Evolutionary conservation across 2,329 filamentous ascomycete genomes (phyloP).

Genomic region (Neonectria punicea): DNA sequence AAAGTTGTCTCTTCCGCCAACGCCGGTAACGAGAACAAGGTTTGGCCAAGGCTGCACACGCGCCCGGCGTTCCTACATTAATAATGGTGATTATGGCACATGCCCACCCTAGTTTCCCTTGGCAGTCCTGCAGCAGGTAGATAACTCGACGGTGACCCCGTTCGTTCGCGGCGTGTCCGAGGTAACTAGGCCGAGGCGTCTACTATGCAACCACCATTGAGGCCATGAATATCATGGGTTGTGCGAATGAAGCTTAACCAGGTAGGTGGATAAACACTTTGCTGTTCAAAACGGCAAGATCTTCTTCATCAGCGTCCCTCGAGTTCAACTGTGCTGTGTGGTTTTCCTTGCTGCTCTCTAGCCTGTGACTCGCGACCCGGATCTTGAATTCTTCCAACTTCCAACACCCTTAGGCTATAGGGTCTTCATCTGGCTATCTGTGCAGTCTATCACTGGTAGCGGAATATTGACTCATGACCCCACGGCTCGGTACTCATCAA

Average conservation of each 20-base stretch:
- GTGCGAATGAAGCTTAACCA: not conserved
- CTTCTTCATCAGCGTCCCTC: conserved; percentile 6
- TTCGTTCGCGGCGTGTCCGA: not conserved
- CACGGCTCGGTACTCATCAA: not conserved
- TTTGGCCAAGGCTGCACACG: not conserved
- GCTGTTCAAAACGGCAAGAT: not conserved
- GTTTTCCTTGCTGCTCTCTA: conserved; percentile 1
- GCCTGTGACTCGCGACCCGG: conserved; percentile 1
- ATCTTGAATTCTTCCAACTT: conserved; percentile 11
- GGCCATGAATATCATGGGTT: not conserved
- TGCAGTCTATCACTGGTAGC: not conserved
- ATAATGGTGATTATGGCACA: not conserved
- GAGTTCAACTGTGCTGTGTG: not conserved
- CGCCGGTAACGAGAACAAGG: not conserved
- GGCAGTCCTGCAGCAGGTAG: not conserved
- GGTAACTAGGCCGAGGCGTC: not conserved
- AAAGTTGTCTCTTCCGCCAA: not conserved
- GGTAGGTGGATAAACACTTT: not conserved
- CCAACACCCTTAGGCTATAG: not conserved
- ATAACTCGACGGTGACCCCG: not conserved
- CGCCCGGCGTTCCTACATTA: not conserved
- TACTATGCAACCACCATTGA: not conserved
- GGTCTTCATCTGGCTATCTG: conserved; percentile 1
- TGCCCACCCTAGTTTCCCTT: not conserved
- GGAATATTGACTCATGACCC: conserved; percentile 1